phyloP scores from a whole-genome alignment of 1,139 yeast species.

The Meyerozyma sp. region DNA sequence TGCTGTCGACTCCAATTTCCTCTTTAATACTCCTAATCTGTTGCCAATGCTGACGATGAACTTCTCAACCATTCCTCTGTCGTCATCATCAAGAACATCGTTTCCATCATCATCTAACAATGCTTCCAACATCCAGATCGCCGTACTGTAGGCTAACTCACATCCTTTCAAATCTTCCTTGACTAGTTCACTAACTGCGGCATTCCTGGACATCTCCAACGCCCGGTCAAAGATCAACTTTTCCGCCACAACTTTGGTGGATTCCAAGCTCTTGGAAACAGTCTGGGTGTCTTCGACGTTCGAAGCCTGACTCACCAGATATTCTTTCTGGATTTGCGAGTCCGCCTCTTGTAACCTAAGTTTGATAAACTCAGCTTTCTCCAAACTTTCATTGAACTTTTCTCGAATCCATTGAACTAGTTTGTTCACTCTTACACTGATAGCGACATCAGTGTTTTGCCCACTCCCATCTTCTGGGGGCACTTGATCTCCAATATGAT shows the following conservation, averaged over 20 bases:
- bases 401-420: conserved; percentile 92
- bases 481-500: conserved; percentile 18
- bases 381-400: conserved; percentile 81
- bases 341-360: conserved; percentile 50
- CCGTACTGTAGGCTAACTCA: conserved; percentile 83
- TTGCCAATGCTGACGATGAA: conserved; percentile 71
- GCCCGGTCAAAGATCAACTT: conserved; percentile 88
- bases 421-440: conserved; percentile 51
- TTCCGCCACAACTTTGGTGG: conserved; percentile 56
- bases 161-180: conserved; percentile 75
- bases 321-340: conserved; percentile 16
- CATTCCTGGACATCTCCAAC: conserved; percentile 82
- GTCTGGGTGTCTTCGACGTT: conserved; percentile 5
- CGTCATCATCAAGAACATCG: conserved; percentile 58
- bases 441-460: neutral
- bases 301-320: neutral
- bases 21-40: conserved; percentile 55
- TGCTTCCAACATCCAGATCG: conserved; percentile 94
- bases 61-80: conserved; percentile 67
- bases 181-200: conserved; percentile 81
- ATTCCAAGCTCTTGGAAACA: conserved; percentile 2
- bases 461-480: neutral
- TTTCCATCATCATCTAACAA: conserved; percentile 47
- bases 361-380: conserved; percentile 76
- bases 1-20: conserved; percentile 22